These are phyloP conservation scores for Cymbidium sinense DNA, from an alignment of 106 monocot species.

Conservation along the genomic window DNA sequence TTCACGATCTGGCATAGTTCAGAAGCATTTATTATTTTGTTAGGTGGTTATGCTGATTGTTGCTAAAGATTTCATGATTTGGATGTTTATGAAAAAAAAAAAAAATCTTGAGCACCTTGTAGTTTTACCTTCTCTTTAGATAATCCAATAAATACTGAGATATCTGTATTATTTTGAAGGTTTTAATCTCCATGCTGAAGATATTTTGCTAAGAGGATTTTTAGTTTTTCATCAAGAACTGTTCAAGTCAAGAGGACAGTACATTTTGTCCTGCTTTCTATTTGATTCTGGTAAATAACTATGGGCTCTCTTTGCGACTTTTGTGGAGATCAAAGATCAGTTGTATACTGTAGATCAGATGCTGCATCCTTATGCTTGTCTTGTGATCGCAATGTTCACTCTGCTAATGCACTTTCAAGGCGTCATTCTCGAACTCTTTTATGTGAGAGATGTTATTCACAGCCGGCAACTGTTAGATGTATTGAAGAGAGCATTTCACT, in stretches of 20 bases:
- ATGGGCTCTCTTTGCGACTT: constrained; percentile 82
- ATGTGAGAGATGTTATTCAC: constrained; percentile 62
- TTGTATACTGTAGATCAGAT: constrained; percentile 86
- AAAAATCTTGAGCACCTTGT: too few relatives aligned
- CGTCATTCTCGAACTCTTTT: constrained; percentile 80
- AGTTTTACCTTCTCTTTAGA: neutral
- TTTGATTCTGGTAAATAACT: constrained; percentile 2
- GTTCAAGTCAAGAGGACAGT: too few relatives aligned
- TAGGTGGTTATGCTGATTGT: too few relatives aligned
- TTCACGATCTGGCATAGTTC: too few relatives aligned
- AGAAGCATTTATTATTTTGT: too few relatives aligned
- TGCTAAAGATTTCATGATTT: too few relatives aligned
- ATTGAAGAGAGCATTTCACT: constrained; percentile 65
- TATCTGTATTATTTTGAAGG: constrained; percentile 3
- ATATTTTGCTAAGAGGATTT: neutral
- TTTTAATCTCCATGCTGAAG: neutral
- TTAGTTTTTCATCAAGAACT: constrained; percentile 4
- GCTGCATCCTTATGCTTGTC: constrained; percentile 82
- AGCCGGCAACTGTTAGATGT: constrained; percentile 63
- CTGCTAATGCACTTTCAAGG: constrained; percentile 80
- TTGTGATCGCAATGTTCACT: constrained; percentile 84
- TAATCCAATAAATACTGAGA: constrained; percentile 4
- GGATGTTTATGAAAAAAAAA: too few relatives aligned
- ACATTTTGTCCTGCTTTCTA: neutral
- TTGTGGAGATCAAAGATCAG: constrained; percentile 69